Base-by-base conservation (phyloP, 768 basidiomycete genomes). In the Auriscalpium vulgare region DNA sequence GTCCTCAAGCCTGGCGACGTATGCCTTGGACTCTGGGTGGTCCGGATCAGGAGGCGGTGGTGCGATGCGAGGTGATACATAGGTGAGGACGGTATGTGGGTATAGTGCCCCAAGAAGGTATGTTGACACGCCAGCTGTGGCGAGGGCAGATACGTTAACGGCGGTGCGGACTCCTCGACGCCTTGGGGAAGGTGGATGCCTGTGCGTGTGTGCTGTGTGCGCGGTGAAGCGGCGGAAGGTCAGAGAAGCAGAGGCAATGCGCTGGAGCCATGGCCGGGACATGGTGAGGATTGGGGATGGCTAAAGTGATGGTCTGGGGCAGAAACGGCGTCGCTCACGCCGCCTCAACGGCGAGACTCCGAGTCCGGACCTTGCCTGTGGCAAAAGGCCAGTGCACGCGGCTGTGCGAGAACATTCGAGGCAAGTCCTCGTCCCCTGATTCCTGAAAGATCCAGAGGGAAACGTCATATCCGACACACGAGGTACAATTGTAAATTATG, bases 31-130 rank as follows among this genome's bases (percentile, higher is more conserved):
- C 58, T 83, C 81, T 74, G 76, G 3, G 84, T 82, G 56, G 78
- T 76, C 11, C 74, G 76, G 58, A 79, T 75, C 16, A 17, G 78
- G 80, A 0, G 91, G 88, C 0, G 86, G 80, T 0, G 92, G 88
- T 0, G 91, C 88, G 0, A 80, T 74, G 10, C 87, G 78, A 3
- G 94, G 93, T 48, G 85, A 87, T 23, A 95, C 71, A 51, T 91
- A 77, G 17, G 83, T 75, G 38, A 87, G 65, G 29, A 86, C 67
- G 0, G 78, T 69, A 7, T 85, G 90, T 7, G 88, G 90, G 64
- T 84, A 91, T 59, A 90, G 70, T 6, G 86, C 76, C 9, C 91
- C 91, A 2, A 72, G 40, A 10, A 74, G 68, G 63, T 82, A 82
- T 10, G 74, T 63, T 1, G 68, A 59, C 37, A 67, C 21, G 2